These are phyloP conservation scores for Malassezia vespertilionis DNA, from an alignment of 1,284 basidiomycete genomes.

Conservation along the genomic window DNA sequence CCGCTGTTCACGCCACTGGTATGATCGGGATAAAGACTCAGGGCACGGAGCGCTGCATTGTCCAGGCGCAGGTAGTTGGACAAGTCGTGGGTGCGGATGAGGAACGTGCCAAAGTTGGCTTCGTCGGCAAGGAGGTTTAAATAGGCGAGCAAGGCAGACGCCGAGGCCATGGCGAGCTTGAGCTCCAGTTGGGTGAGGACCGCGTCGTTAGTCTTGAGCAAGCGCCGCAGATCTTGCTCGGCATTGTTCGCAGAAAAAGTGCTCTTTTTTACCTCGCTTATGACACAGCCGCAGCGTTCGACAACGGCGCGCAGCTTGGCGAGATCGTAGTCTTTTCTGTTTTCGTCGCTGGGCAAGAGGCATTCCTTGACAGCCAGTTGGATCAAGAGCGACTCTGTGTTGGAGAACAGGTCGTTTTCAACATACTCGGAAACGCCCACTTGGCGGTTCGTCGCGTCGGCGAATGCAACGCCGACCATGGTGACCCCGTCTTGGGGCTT, in stretches of 20 bases:
- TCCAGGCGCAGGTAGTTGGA: constrained; percentile 92
- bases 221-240: constrained; percentile 69
- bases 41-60: constrained; percentile 79
- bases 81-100: constrained; percentile 74
- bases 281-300: constrained; percentile 78
- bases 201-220: constrained; percentile 52
- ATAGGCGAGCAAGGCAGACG: constrained; percentile 72
- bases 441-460: constrained; percentile 53
- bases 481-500: constrained; percentile 54
- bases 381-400: constrained; percentile 89
- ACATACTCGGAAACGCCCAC: constrained; percentile 70
- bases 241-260: constrained; percentile 66
- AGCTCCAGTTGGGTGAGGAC: constrained; percentile 59
- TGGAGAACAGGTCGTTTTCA: constrained; percentile 91
- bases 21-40: constrained; percentile 68
- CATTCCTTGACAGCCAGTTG: constrained; percentile 96
- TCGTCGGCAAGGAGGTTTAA: constrained; percentile 71
- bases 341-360: constrained; percentile 53
- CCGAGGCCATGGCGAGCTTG: constrained; percentile 65
- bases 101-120: constrained; percentile 70
- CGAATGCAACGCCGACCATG: constrained; percentile 54
- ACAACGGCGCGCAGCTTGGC: constrained; percentile 53
- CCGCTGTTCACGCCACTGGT: constrained; percentile 19
- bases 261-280: constrained; percentile 79
- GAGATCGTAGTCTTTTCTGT: constrained; percentile 60